Evolutionary conservation across 108 stramenopile genomes (phyloP).

Genomic region (Fragilaria crotonensis): DNA sequence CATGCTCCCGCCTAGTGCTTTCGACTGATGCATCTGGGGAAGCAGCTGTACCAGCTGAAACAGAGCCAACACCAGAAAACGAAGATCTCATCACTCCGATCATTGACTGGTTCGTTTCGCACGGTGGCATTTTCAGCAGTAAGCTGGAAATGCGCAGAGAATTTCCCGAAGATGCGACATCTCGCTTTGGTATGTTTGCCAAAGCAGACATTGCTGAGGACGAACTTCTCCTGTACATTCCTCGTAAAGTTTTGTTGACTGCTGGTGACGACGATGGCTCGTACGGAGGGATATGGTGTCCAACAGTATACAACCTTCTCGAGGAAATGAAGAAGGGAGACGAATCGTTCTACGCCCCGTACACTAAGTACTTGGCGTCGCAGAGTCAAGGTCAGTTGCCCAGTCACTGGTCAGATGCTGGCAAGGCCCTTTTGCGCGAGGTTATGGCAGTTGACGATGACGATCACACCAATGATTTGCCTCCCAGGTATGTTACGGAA

Average conservation of each 20-base stretch:
- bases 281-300: conserved; percentile 12
- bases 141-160: conserved; percentile 10
- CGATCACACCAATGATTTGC: not conserved
- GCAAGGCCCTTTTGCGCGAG: conserved; percentile 29
- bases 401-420: conserved; percentile 43
- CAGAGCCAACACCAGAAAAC: not conserved
- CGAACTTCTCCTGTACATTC: conserved; percentile 23
- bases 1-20: too few relatives aligned
- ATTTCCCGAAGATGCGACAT: not conserved
- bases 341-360: conserved; percentile 57
- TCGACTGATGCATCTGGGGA: too few relatives aligned
- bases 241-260: conserved; percentile 5
- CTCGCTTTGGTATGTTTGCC: conserved; percentile 29
- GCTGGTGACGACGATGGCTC: conserved; percentile 5
- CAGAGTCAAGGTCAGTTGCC: conserved; percentile 31
- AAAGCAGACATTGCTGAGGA: conserved; percentile 23
- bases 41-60: too few relatives aligned
- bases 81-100: not conserved
- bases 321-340: conserved; percentile 38
- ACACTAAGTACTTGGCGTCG: conserved; percentile 51
- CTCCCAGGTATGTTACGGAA: conserved; percentile 5
- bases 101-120: conserved; percentile 13
- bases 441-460: conserved; percentile 2
- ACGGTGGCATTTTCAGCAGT: conserved; percentile 14
- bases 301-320: conserved; percentile 12